A percentile compares a stretch with the other conserved stretches of the same genome.
Conservation (phyloP, 1,139 yeast genomes). For the Debaryomyces sp. region DNA sequence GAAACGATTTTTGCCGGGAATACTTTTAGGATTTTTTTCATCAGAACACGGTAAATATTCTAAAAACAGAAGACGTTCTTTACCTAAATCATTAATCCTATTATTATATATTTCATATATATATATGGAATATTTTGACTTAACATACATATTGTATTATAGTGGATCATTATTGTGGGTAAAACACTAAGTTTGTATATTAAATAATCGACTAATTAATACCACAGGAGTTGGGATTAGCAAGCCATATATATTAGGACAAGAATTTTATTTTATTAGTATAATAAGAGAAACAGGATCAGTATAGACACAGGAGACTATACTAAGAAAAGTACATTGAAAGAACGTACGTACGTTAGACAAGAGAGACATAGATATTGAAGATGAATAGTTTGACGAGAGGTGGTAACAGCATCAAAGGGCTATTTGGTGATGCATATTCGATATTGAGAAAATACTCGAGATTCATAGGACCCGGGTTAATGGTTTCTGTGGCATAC, state of each 20-base stretch:
- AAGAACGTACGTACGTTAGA: background rate
- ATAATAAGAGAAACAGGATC: background rate
- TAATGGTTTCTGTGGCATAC: slow-evolving; percentile 93
- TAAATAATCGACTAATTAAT: background rate
- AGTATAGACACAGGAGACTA: background rate
- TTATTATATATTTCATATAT: background rate
- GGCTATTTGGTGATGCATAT: background rate
- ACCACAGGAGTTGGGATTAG: background rate
- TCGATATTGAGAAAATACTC: slow-evolving; percentile 50
- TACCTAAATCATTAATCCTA: background rate
- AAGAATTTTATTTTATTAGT: background rate
- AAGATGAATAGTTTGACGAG: background rate
- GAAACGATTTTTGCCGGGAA: slow-evolving; percentile 8
- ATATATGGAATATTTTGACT: background rate
- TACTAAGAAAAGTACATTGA: background rate
- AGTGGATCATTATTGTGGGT: background rate
- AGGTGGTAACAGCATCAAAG: background rate
- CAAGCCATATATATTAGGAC: background rate
- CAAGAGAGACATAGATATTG: background rate
- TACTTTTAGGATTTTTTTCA: slow-evolving; percentile 4
- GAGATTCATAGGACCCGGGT: slow-evolving; percentile 85
- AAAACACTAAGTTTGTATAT: background rate
- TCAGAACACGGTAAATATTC: background rate
- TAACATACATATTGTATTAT: background rate
- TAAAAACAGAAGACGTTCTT: background rate